Base-by-base conservation (phyloP, 495 filamentous ascomycete species). In the Podospora pseudoanserina region DNA sequence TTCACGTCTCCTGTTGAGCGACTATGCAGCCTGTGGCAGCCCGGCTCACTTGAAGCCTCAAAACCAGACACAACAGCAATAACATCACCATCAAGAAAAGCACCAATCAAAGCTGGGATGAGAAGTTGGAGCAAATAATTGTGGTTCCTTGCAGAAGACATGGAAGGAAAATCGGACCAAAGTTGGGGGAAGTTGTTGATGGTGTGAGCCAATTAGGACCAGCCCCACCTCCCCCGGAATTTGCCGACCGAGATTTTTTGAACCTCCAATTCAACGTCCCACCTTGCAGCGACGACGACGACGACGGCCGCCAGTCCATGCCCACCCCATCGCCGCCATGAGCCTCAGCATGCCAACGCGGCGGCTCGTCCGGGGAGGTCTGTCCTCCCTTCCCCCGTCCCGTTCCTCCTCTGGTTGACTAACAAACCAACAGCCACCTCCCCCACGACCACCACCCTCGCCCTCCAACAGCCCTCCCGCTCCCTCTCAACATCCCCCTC, bases 301-400 rank as follows among this genome's bases (percentile, higher is more conserved):
- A 55, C 26, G 2, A 20, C 55, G 26, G 59, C 57, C 58, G 53
- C 54, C 59, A 60, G 64, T 71, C 68, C 44, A 75, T 74, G 75
- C 68, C 65, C 71, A 64, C 61, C 62, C 65, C 65, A 69, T 69
- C 72, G 74, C 68, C 74, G 75, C 71, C 70, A 83, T 83, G 81
- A 82, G 74, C 70, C 69, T 82, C 72, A 79, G 77, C 66, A 60
- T 82, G 65, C 80, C 81, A 70, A 78, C 79, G 60, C 72, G 81
- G 72, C 78, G 76, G 78, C 75, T 79, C 67, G 70, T 77, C 66
- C 69, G 72, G 68, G 72, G 75, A 60, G 77, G 82, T 83, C 77
- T 63, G 76, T 23, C 28, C 60, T 59, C 67, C 72, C 39, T 34
- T 63, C 55, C 67, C 72, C 39, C 15, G 13, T 71, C 60, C 39